phyloP scores from a whole-genome alignment of 768 basidiomycete genomes.

The Boletus insuetus region DNA sequence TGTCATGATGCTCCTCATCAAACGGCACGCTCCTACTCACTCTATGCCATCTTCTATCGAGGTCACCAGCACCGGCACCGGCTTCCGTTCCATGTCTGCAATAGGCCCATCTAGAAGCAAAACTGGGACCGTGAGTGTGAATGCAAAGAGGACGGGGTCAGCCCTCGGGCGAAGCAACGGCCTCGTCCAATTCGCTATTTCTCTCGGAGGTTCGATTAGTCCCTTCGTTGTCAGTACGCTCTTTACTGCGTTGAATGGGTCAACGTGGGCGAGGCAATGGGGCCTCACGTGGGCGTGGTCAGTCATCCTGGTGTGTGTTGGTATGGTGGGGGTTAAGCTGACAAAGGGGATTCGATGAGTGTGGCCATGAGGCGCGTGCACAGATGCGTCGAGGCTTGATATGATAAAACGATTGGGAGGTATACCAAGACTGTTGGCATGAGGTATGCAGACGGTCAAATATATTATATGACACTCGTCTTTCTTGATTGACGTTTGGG shows the following conservation, averaged over 20 bases:
- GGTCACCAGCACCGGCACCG: too few relatives aligned
- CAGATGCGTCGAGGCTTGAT: too few relatives aligned
- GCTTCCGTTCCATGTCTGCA: too few relatives aligned
- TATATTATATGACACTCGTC: too few relatives aligned
- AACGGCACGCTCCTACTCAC: conserved; percentile 31
- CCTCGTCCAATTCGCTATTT: conserved; percentile 55
- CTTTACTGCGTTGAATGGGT: conserved; percentile 11
- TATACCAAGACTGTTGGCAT: too few relatives aligned
- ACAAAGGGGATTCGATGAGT: not conserved
- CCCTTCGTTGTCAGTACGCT: conserved; percentile 38
- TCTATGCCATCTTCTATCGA: too few relatives aligned
- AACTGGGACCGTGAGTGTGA: too few relatives aligned
- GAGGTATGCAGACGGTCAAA: too few relatives aligned
- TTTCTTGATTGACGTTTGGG: too few relatives aligned
- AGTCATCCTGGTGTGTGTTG: not conserved
- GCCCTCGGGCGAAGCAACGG: conserved; percentile 47
- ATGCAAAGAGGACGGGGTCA: not conserved
- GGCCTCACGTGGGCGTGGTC: conserved; percentile 9
- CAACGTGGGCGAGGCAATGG: conserved; percentile 5
- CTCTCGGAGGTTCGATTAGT: conserved; percentile 48
- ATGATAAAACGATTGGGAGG: too few relatives aligned
- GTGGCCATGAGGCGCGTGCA: too few relatives aligned
- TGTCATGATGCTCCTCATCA: conserved; percentile 57
- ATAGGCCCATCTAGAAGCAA: too few relatives aligned
- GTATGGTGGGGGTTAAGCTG: conserved; percentile 9